Base-by-base conservation (phyloP, 176 grass and related monocot genomes). In the Triticum monococcum region DNA sequence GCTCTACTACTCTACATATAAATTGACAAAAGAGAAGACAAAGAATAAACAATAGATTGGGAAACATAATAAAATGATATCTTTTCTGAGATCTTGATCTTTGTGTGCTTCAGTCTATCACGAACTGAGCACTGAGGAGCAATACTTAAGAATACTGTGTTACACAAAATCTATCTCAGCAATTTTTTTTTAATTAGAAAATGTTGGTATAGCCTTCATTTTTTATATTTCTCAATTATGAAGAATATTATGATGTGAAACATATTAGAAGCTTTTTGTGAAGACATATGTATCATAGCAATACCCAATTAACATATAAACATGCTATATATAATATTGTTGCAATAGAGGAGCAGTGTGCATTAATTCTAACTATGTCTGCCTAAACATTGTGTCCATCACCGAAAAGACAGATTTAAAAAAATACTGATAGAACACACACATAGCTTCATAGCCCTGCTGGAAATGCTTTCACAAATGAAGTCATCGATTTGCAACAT, bases 21-120 rank as follows among this genome's bases (percentile, higher is more conserved):
- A 30, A 46, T 24, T 33, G 45, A 60, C 1, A 6, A 25, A 67
- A 16, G 5, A 71, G 68, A 87, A 82, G 68, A 59, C 12, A 80
- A 48, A 79, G 24, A 54, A 75, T 17, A 86, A 76, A 63, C 41
- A 91, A 50, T 6, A 77, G 63, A 59, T 59, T 1, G 18, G 54
- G 18, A 79, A 76, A 26, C 36, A 77, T 16, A 64, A 70, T 30
- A 76, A 38, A 45, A 80, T 36, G 7, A 31, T 33, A 68, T 3
- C 18, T 18, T 22, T 71, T 71, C 40, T 48, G 72, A 52, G 14
- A 82, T 82, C 18, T 46, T 38, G 80, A 77, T 75, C 17, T 59
- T 28, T 12, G 37, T 72, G 54, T 84, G 13, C 3, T n/a, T 54
- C 31, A 72, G 30, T 30, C 23, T 70, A 56, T n/a, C 40, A 41